These are phyloP conservation scores for Zanthoxylum bungeanum DNA, from an alignment of 345 rosid species.

Conservation along the genomic window DNA sequence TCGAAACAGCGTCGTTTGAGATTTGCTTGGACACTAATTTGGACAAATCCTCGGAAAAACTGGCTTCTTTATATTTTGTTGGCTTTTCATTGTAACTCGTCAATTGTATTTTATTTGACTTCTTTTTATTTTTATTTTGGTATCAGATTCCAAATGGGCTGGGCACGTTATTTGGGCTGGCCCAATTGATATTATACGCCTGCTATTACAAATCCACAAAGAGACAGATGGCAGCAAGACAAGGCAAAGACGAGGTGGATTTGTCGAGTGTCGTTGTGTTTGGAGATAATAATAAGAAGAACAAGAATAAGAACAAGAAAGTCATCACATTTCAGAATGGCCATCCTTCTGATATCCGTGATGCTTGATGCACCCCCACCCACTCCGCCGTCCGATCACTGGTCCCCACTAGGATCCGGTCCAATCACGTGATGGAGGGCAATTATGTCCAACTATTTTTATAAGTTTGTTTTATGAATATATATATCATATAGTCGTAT, in stretches of 20 bases:
- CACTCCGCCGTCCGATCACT: background rate
- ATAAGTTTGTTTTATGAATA: background rate
- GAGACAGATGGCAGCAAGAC: constrained; percentile 42
- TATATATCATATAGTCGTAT: background rate
- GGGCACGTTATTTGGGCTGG: constrained; percentile 50
- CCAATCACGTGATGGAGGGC: background rate
- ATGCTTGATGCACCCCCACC: background rate
- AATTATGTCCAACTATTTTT: background rate
- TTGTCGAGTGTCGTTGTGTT: constrained; percentile 34
- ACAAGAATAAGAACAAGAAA: no score
- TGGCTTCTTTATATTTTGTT: background rate
- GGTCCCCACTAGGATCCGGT: no score
- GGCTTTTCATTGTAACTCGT: background rate
- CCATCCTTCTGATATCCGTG: background rate
- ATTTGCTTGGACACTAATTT: no score
- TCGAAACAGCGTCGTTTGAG: no score
- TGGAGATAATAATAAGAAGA: background rate
- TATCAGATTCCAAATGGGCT: constrained; percentile 72
- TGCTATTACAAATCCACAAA: constrained; percentile 60
- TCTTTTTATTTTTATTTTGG: background rate
- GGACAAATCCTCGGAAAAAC: no score
- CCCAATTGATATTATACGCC: constrained; percentile 62
- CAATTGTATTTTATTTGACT: background rate
- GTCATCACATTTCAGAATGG: background rate
- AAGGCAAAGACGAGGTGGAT: constrained; percentile 29